Percentiles rank a stretch among this genome's conserved stretches.
Conservation (phyloP, 345 rosid genomes). For the Eucalyptus cloeziana region DNA sequence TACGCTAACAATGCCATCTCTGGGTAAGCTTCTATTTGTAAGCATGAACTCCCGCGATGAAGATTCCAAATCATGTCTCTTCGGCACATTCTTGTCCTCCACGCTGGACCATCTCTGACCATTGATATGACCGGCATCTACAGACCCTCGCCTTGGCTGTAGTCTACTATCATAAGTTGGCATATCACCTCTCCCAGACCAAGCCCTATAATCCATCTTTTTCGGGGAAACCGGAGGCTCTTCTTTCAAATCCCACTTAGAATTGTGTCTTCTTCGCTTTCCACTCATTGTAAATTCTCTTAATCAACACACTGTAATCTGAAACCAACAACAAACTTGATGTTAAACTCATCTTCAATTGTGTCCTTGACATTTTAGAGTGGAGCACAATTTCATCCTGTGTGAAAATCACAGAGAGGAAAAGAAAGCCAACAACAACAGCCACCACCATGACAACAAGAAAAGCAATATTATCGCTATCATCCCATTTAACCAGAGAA, state of each 20-base stretch:
- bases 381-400: background rate
- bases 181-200: constrained; percentile 27
- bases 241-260: constrained; percentile 81
- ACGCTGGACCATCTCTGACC: constrained; percentile 34
- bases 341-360: background rate
- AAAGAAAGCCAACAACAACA: background rate
- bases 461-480: background rate
- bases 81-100: constrained; percentile 15
- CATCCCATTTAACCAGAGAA: background rate
- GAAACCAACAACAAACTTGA: background rate
- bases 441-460: background rate
- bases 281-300: constrained; percentile 35
- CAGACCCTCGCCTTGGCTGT: constrained; percentile 30
- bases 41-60: constrained; percentile 36
- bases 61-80: constrained; percentile 14
- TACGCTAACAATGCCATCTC: constrained; percentile 20
- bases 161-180: background rate
- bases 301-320: background rate
- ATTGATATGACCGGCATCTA: constrained; percentile 20
- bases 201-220: constrained; percentile 9
- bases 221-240: constrained; percentile 31
- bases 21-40: constrained; percentile 41
- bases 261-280: constrained; percentile 42
- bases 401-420: background rate
- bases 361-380: background rate